phyloP scores from a whole-genome alignment of 305 asterid species.

The Fraxinus latifolia region DNA sequence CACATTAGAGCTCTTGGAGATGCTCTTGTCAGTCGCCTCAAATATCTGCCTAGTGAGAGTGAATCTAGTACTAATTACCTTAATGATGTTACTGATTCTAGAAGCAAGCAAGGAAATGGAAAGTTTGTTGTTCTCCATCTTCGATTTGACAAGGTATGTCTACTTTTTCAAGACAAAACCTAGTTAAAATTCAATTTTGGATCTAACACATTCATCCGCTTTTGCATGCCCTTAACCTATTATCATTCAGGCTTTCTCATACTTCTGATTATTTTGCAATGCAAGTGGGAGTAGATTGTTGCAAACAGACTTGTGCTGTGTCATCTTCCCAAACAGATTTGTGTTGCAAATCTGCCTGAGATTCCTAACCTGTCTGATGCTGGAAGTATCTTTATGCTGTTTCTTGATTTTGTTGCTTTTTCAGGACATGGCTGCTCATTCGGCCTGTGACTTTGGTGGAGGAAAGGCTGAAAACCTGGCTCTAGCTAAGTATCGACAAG shows the following conservation, averaged over 20 bases:
- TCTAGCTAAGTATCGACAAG: conserved; percentile 89
- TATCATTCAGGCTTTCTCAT: neutral
- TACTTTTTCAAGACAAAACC: conserved; percentile 7
- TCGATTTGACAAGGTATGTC: conserved; percentile 86
- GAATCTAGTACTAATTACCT: conserved; percentile 42
- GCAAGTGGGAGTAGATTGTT: neutral
- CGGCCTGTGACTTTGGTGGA: conserved; percentile 99
- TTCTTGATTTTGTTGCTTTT: conserved; percentile 4
- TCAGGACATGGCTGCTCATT: conserved; percentile 99
- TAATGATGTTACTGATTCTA: conserved; percentile 35
- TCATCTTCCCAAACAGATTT: neutral
- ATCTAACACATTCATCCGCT: neutral
- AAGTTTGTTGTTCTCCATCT: conserved; percentile 90
- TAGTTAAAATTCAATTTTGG: neutral
- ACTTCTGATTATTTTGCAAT: neutral
- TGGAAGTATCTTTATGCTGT: neutral
- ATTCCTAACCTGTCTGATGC: neutral
- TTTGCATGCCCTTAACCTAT: neutral
- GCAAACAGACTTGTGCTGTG: neutral
- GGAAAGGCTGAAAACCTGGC: conserved; percentile 96
- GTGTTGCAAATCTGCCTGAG: neutral
- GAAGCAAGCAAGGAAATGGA: conserved; percentile 47
- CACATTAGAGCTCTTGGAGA: conserved; percentile 87
- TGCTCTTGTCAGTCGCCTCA: conserved; percentile 76
- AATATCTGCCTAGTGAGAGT: conserved; percentile 45